Evolutionary conservation across 2,329 filamentous ascomycete genomes (phyloP).

Genomic region (Hypomyces perniciosus): DNA sequence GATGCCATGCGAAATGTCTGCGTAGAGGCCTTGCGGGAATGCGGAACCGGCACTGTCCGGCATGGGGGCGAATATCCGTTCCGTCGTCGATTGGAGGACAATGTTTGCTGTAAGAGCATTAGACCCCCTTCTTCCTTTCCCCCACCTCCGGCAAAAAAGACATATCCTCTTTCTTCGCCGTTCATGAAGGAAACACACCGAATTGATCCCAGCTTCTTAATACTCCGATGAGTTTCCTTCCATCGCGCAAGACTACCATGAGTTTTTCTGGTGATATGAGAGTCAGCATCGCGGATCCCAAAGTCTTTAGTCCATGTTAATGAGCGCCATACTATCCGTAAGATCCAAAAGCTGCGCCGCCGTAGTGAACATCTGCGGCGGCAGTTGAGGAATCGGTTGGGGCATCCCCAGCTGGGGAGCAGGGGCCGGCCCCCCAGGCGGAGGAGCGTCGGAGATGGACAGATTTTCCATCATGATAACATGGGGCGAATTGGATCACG

Average conservation of each 20-base stretch:
- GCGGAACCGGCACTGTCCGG: slow-evolving; percentile 35
- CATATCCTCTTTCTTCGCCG: background rate
- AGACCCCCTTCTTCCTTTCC: background rate
- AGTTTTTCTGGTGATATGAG: slow-evolving; percentile 69
- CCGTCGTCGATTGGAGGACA: slow-evolving; percentile 85
- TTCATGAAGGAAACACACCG: slow-evolving; percentile 51
- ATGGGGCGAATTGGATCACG: slow-evolving; percentile 11
- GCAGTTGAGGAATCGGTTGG: slow-evolving; percentile 57
- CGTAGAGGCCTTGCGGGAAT: slow-evolving; percentile 53
- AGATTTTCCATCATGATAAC: slow-evolving; percentile 47
- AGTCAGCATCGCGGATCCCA: slow-evolving; percentile 17
- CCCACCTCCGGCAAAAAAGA: background rate
- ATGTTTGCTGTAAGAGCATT: slow-evolving; percentile 64
- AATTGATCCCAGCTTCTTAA: slow-evolving; percentile 97
- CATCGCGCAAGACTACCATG: slow-evolving; percentile 83
- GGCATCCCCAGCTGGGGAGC: slow-evolving; percentile 22
- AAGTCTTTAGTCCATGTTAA: background rate
- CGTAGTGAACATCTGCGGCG: slow-evolving; percentile 97
- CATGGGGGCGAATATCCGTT: slow-evolving; percentile 69
- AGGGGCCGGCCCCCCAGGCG: slow-evolving; percentile 29
- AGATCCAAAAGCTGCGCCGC: slow-evolving; percentile 92
- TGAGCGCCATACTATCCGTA: slow-evolving; percentile 77
- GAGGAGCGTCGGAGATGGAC: slow-evolving; percentile 43
- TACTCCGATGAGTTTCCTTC: slow-evolving; percentile 88
- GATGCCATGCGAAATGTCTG: slow-evolving; percentile 78